phyloP scores from a whole-genome alignment of 805 yeast species.

The Saccharomycopsis sp. region DNA sequence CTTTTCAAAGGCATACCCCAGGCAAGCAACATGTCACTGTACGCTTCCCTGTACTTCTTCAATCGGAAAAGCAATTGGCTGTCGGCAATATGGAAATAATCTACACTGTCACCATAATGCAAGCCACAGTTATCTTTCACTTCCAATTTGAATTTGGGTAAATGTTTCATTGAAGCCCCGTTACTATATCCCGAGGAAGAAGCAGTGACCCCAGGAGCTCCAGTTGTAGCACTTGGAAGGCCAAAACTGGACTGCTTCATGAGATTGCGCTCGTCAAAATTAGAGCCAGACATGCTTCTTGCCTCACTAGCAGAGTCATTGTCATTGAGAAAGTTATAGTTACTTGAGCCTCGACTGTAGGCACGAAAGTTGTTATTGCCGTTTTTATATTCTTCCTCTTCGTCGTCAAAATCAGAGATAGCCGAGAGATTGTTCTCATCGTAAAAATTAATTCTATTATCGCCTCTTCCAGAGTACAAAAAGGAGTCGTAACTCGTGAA shows the following conservation, averaged over 20 bases:
- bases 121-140: conserved; percentile 24
- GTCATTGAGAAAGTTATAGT: background rate
- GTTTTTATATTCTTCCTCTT: background rate
- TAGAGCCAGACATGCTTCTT: background rate
- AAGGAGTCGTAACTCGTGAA: background rate
- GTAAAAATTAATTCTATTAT: background rate
- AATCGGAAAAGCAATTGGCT: conserved; percentile 8
- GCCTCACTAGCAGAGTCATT: background rate
- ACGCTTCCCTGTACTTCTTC: conserved; percentile 43
- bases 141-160: conserved; percentile 22
- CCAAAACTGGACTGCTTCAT: background rate
- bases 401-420: background rate
- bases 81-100: conserved; percentile 1
- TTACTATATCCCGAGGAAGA: background rate
- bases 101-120: conserved; percentile 3
- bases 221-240: background rate
- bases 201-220: background rate
- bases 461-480: background rate
- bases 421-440: background rate
- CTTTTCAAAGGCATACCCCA: conserved; percentile 86
- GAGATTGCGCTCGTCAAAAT: background rate
- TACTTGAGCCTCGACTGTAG: background rate
- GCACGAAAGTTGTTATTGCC: background rate
- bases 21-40: conserved; percentile 65
- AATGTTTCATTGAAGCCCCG: background rate